A percentile compares a stretch with the other conserved stretches of the same genome.
Conservation (phyloP, 768 basidiomycete species). For the Xerocomus potaroensis region DNA sequence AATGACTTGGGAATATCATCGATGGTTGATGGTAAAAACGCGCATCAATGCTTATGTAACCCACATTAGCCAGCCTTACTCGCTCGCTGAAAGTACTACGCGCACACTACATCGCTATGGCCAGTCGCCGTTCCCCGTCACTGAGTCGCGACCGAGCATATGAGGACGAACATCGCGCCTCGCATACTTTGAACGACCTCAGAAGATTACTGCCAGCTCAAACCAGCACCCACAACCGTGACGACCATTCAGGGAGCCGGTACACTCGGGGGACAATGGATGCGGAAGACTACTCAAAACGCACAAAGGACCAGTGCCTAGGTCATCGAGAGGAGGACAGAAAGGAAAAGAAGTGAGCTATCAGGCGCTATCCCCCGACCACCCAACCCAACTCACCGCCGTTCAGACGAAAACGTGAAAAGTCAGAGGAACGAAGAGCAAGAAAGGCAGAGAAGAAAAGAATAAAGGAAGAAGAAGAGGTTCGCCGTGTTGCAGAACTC, state of each 20-base stretch:
- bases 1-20: conserved; percentile 22
- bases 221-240: conserved; percentile 29
- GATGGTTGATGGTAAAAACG: conserved; percentile 1
- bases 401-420: conserved; percentile 74
- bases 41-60: too few relatives aligned
- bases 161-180: conserved; percentile 31
- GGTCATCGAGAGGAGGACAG: conserved; percentile 28
- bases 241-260: conserved; percentile 23
- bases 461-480: conserved; percentile 81
- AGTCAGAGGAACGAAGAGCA: conserved; percentile 79
- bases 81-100: too few relatives aligned
- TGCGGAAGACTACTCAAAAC: conserved; percentile 31
- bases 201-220: conserved; percentile 28
- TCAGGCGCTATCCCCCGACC: background rate
- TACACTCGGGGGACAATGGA: conserved; percentile 30
- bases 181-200: conserved; percentile 35
- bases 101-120: too few relatives aligned
- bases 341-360: conserved; percentile 46
- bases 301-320: conserved; percentile 21
- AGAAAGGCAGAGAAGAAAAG: conserved; percentile 87
- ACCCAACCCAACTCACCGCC: conserved; percentile 6
- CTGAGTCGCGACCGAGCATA: conserved; percentile 24
- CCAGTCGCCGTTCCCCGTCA: conserved; percentile 46
- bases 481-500: conserved; percentile 87
- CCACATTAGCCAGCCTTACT: too few relatives aligned